Percentiles rank a stretch among this genome's conserved stretches.
These are phyloP conservation scores for Plasmodium gonderi DNA, from an alignment of 169 alveolate genomes.

Conservation along the genomic window DNA sequence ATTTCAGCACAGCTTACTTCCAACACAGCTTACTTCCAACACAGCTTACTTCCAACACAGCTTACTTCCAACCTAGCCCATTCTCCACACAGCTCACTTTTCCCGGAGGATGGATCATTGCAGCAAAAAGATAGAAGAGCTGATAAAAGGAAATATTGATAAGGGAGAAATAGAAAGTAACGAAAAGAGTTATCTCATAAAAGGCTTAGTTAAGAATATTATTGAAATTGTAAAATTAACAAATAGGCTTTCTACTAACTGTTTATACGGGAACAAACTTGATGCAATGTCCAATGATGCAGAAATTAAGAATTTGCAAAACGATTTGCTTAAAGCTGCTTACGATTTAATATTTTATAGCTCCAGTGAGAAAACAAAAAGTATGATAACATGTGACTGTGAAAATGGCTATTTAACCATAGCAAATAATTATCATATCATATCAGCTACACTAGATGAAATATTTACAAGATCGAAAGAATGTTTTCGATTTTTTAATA, in stretches of 20 bases:
- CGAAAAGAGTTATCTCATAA: constrained; percentile 12
- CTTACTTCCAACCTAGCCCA: not conserved
- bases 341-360: constrained; percentile 44
- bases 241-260: constrained; percentile 14
- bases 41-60: no score
- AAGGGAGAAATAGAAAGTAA: not conserved
- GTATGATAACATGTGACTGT: not conserved
- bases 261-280: constrained; percentile 52
- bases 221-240: constrained; percentile 61
- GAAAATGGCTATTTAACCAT: not conserved
- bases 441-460: constrained; percentile 37
- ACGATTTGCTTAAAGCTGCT: constrained; percentile 13
- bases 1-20: no score
- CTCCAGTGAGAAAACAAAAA: constrained; percentile 16
- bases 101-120: constrained; percentile 24
- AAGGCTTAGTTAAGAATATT: constrained; percentile 37
- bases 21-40: no score
- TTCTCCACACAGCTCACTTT: not conserved
- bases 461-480: constrained; percentile 7
- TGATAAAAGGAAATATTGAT: constrained; percentile 26
- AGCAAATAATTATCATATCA: constrained; percentile 34
- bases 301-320: constrained; percentile 38
- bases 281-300: constrained; percentile 39
- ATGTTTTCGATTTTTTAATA: constrained; percentile 4
- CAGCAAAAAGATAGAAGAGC: constrained; percentile 35